Evolutionary conservation across 2,329 filamentous ascomycete species (phyloP).

Genomic region (Microdochium trichocladiopsis): DNA sequence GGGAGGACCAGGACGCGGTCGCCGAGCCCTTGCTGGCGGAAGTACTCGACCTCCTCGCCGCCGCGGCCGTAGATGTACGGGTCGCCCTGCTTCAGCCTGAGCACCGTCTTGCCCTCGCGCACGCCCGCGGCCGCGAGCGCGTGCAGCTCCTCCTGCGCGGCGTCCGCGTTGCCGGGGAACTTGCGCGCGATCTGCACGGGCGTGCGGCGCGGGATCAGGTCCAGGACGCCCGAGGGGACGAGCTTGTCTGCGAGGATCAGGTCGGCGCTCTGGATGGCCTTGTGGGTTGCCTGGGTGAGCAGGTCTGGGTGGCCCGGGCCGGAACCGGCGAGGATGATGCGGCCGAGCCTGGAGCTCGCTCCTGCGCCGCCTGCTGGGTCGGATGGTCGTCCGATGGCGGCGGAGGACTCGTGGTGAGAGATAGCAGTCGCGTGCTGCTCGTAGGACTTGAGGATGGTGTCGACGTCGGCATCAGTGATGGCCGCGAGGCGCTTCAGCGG

Average conservation of each 20-base stretch:
- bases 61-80: slow-evolving; percentile 94
- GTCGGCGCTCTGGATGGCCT: slow-evolving; percentile 68
- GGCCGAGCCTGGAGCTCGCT: slow-evolving; percentile 37
- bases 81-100: slow-evolving; percentile 92
- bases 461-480: slow-evolving; percentile 74
- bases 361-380: background rate
- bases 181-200: slow-evolving; percentile 90
- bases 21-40: slow-evolving; percentile 62
- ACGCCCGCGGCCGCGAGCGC: slow-evolving; percentile 66
- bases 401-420: slow-evolving; percentile 11
- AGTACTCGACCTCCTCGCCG: slow-evolving; percentile 86
- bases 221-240: slow-evolving; percentile 75
- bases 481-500: slow-evolving; percentile 74
- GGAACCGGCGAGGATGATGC: slow-evolving; percentile 82
- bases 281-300: slow-evolving; percentile 74
- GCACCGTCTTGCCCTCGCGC: slow-evolving; percentile 63
- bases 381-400: slow-evolving; percentile 1
- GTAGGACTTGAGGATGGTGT: slow-evolving; percentile 70
- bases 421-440: slow-evolving; percentile 18
- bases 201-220: slow-evolving; percentile 83
- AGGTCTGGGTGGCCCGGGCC: slow-evolving; percentile 91
- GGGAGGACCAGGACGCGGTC: slow-evolving; percentile 67
- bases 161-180: slow-evolving; percentile 94
- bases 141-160: slow-evolving; percentile 84
- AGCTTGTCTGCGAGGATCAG: slow-evolving; percentile 83